phyloP scores from a whole-genome alignment of 176 grass and related monocot genomes.

The Pharus latifolius region DNA sequence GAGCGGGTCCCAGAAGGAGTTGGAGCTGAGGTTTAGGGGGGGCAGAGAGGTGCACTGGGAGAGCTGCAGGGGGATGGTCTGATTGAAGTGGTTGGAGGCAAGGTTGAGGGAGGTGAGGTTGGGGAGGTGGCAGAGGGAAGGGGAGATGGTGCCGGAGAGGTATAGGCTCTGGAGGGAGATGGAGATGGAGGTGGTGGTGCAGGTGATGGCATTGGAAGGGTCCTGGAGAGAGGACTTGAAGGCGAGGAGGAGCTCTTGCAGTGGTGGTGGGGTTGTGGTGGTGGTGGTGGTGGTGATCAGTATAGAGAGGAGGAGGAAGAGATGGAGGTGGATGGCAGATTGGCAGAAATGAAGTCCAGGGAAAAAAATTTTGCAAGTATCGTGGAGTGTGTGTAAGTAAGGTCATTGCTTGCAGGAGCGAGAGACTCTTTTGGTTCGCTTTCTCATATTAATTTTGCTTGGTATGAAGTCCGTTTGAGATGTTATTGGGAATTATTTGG shows the following conservation, averaged over 20 bases:
- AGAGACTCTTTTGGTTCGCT: too few species aligned
- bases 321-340: neutral
- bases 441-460: too few species aligned
- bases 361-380: neutral
- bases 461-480: too few species aligned
- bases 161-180: conserved; percentile 39
- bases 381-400: too few species aligned
- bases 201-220: conserved; percentile 27
- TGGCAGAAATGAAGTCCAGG: conserved; percentile 42
- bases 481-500: too few species aligned
- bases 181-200: neutral
- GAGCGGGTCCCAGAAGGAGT: conserved; percentile 48
- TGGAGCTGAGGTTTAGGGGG: conserved; percentile 56
- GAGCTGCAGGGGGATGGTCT: conserved; percentile 51
- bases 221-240: conserved; percentile 51
- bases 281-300: neutral
- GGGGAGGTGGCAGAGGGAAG: conserved; percentile 44
- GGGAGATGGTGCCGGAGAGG: conserved; percentile 44
- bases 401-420: neutral
- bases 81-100: conserved; percentile 63
- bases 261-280: neutral
- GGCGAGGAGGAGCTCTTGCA: conserved; percentile 36
- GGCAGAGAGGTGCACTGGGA: conserved; percentile 41
- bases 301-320: conserved; percentile 12
- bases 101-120: conserved; percentile 41